A percentile compares a stretch with the other conserved stretches of the same genome.
Conservation (phyloP, 2,329 filamentous ascomycete genomes). For the Trichoderma lentiforme region DNA sequence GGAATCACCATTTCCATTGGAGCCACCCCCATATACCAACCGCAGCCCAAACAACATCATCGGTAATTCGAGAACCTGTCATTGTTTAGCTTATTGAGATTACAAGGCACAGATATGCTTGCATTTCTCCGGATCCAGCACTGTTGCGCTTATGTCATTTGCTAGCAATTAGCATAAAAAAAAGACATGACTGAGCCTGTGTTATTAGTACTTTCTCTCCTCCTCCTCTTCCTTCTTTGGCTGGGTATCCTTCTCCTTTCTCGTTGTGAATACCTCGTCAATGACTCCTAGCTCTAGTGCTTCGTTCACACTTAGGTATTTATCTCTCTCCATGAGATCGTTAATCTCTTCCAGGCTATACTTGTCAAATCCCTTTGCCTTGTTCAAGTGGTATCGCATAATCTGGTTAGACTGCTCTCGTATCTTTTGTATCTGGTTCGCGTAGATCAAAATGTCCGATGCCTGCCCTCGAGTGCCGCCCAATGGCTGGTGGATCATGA, state of each 20-base stretch:
- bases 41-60: not conserved
- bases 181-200: not conserved
- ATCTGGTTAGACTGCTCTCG: conserved; percentile 85
- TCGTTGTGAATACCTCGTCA: conserved; percentile 76
- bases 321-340: conserved; percentile 94
- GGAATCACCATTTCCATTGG: not conserved
- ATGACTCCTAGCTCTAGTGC: conserved; percentile 87
- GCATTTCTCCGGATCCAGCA: not conserved
- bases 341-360: conserved; percentile 80
- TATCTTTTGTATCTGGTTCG: conserved; percentile 89
- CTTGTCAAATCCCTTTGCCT: conserved; percentile 69
- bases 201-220: conserved; percentile 9
- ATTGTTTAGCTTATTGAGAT: not conserved
- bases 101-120: not conserved
- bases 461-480: conserved; percentile 66
- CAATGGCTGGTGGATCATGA: conserved; percentile 96
- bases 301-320: conserved; percentile 86
- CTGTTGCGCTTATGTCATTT: not conserved
- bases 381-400: conserved; percentile 81
- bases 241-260: conserved; percentile 43
- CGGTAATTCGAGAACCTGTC: not conserved
- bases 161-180: not conserved
- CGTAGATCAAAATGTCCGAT: conserved; percentile 91
- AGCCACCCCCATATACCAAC: not conserved
- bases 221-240: conserved; percentile 20